Conservation (phyloP, 2,329 filamentous ascomycete species). For the Xylaria sp. region DNA sequence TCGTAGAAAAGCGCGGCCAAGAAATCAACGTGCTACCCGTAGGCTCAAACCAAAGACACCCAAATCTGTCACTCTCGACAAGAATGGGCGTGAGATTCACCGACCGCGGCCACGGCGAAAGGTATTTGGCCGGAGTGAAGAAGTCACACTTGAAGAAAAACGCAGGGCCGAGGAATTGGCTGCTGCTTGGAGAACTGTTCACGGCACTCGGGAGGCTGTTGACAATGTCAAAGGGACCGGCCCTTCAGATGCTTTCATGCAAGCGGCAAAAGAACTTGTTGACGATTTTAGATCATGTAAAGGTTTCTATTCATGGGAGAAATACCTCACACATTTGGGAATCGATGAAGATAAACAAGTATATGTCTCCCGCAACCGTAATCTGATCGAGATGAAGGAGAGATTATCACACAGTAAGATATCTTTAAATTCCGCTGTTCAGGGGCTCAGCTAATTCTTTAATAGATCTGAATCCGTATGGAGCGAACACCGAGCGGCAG, state of each 20-base stretch:
- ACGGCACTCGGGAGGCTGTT: constrained; percentile 42
- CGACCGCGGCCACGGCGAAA: constrained; percentile 46
- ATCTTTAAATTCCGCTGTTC: neutral
- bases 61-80: constrained; percentile 36
- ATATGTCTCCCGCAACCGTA: constrained; percentile 51
- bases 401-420: constrained; percentile 64
- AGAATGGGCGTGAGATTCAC: constrained; percentile 22
- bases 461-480: constrained; percentile 51
- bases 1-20: constrained; percentile 26
- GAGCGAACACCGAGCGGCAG: constrained; percentile 48
- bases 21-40: constrained; percentile 39
- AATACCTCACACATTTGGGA: constrained; percentile 69
- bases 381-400: constrained; percentile 66
- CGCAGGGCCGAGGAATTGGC: constrained; percentile 50
- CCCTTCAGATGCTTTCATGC: constrained; percentile 66
- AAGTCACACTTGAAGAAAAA: constrained; percentile 48
- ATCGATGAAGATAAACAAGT: constrained; percentile 52
- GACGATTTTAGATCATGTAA: constrained; percentile 73
- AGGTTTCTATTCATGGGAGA: constrained; percentile 74
- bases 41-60: constrained; percentile 41
- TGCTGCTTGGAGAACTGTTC: constrained; percentile 55
- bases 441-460: constrained; percentile 35
- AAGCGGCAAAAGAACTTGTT: constrained; percentile 67
- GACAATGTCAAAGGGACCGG: constrained; percentile 50
- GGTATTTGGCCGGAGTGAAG: constrained; percentile 49